Evolutionary conservation across 1,139 yeast genomes (phyloP), one percentile per base, ranked within the genome.

Genomic region (Hyphopichia fennica): DNA sequence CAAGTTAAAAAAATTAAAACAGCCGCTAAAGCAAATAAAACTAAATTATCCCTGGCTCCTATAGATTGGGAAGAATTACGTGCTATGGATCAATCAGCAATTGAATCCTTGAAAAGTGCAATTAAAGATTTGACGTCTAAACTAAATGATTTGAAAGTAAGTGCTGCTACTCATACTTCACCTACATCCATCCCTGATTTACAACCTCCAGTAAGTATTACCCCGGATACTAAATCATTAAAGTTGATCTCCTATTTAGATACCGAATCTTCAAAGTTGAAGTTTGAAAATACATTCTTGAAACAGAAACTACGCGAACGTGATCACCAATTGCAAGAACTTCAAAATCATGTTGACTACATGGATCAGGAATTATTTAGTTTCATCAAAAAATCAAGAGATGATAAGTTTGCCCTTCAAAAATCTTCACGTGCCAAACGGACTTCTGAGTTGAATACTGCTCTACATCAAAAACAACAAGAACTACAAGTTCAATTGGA

Each of bases 1-100:
- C 80, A 84, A 45, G 93, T 88, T 2, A 85, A 86, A 56, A 73
- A 72, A 50, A 86, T 87, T 50, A 75, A 76, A 46, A 84, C 89
- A 16, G 62, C 68, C 14, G 95, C 91, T 0, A 73, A 53, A 33
- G 72, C 74, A 3, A 70, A 71, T 51, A 59, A 64, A 41, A 60
- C 67, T n/a, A 65, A 64, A 42, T 51, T 71, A n/a, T 47, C 62
- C 2, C 48, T 55, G 4, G 50, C 58, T 6, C 61, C 65, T 2
- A 57, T 65, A 22, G 64, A 67, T 44, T 67, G 72, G 72, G 57
- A 57, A n/a, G 58, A 61, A 32, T 50, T 52, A 25, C 9, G 30
- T 4, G 32, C 32, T 4, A 53, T 56, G 29, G 70, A 67, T 34
- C 58, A 58, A 38, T 53, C 60, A 10, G 60, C 65, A 3, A 63